Conservation (phyloP, 2,329 filamentous ascomycete species). For the Gremmenia infestans region DNA sequence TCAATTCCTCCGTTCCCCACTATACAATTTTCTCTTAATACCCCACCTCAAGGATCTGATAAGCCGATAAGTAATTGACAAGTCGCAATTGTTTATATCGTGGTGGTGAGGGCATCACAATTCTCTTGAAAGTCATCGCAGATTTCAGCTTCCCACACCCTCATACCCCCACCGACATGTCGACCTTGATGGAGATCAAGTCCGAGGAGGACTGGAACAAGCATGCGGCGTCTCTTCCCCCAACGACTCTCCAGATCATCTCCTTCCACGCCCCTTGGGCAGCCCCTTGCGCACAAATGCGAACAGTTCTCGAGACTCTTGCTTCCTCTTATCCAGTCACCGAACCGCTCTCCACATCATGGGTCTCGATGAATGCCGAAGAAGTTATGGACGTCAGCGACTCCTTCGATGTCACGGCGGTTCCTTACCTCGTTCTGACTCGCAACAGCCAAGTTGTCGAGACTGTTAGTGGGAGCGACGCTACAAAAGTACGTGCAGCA, state of each 20-base stretch:
- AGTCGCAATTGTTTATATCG: neutral
- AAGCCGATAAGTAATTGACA: conserved; percentile 7
- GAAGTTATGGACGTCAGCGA: conserved; percentile 90
- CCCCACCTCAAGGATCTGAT: conserved; percentile 1
- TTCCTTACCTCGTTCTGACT: conserved; percentile 84
- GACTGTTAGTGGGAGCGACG: conserved; percentile 85
- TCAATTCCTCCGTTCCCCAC: neutral
- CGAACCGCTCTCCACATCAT: conserved; percentile 65
- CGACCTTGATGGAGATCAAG: conserved; percentile 71
- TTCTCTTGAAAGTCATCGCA: neutral
- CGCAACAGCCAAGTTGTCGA: conserved; percentile 72
- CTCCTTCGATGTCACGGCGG: conserved; percentile 87
- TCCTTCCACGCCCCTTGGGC: conserved; percentile 98
- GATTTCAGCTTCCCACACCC: neutral
- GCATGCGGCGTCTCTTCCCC: conserved; percentile 59
- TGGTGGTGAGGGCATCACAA: too few species aligned
- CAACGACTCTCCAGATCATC: conserved; percentile 71
- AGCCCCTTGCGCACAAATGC: conserved; percentile 92
- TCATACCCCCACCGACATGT: conserved; percentile 49
- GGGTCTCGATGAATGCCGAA: conserved; percentile 91
- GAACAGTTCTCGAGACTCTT: conserved; percentile 76
- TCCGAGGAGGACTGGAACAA: conserved; percentile 68
- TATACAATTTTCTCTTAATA: neutral
- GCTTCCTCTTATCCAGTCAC: conserved; percentile 76
- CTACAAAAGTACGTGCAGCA: conserved; percentile 74